Evolutionary conservation across 2,329 filamentous ascomycete genomes (phyloP).

Genomic region (Claviceps sp.): DNA sequence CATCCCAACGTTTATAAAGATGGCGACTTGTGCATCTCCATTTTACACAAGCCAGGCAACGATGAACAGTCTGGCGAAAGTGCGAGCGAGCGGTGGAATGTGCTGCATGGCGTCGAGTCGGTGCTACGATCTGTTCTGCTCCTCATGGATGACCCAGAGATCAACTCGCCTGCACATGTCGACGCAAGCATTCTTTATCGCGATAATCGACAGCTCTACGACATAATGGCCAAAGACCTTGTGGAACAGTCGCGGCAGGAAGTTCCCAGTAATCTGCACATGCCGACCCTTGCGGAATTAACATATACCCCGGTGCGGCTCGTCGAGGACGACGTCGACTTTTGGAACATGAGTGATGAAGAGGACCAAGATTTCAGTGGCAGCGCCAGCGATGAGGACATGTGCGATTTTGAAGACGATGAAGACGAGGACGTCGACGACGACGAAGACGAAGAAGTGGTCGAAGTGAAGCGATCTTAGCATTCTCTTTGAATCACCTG

Average conservation of each 20-base stretch:
- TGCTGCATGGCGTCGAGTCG: slow-evolving; percentile 85
- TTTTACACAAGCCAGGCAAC: slow-evolving; percentile 83
- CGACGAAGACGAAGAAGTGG: slow-evolving; percentile 2
- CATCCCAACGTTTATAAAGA: slow-evolving; percentile 92
- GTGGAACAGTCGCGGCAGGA: slow-evolving; percentile 64
- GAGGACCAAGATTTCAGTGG: slow-evolving; percentile 62
- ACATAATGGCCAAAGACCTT: slow-evolving; percentile 52
- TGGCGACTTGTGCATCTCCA: slow-evolving; percentile 89
- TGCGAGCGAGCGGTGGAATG: slow-evolving; percentile 87
- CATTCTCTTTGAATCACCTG: not conserved
- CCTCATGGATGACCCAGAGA: slow-evolving; percentile 85
- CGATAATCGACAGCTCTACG: slow-evolving; percentile 57
- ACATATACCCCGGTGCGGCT: slow-evolving; percentile 45
- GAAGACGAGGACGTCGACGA: slow-evolving; percentile 30
- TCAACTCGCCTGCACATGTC: slow-evolving; percentile 87
- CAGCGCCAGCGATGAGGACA: slow-evolving; percentile 53
- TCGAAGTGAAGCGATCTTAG: not conserved
- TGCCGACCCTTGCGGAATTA: slow-evolving; percentile 63
- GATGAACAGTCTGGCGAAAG: slow-evolving; percentile 84
- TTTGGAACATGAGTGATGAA: slow-evolving; percentile 66
- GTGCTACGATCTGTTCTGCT: slow-evolving; percentile 87
- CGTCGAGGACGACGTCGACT: slow-evolving; percentile 60
- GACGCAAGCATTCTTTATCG: slow-evolving; percentile 81
- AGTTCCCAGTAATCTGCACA: slow-evolving; percentile 64
- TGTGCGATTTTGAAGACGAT: slow-evolving; percentile 45